Base-by-base conservation (phyloP, 2,329 filamentous ascomycete species). In the Cadophora luteo-olivacea region DNA sequence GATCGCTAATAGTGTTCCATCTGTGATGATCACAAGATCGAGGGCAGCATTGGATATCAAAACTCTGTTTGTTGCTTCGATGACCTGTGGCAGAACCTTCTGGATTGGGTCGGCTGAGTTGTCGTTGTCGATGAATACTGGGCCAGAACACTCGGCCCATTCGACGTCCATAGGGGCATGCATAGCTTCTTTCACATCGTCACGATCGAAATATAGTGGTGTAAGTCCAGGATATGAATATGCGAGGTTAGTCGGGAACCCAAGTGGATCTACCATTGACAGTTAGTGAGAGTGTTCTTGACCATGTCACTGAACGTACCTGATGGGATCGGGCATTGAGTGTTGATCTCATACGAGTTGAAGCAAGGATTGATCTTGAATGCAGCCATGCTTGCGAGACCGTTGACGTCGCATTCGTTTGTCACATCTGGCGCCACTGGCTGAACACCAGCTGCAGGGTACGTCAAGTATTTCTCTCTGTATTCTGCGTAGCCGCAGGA, bases 1-100 rank as follows among this genome's bases (percentile, higher is more conserved):
- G 49, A 87, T 78, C 3, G 82, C 81, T 24, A 86, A 78, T 4
- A 86, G 78, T 0, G 84, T 86, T 2, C 84, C 84, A 72, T 86
- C 85, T 33, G 83, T 83, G 60, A 79, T 77, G 58, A 87, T 80
- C 4, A 84, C 75, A 75, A 82, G 81, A 74, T 86, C 84, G 19
- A 85, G 78, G 65, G 83, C 80, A 7, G 82, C 84, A 58, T 79
- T 81, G 48, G 82, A 82, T 68, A 86, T 81, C 64, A 86, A 79
- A 49, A 81, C 81, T 71, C 85, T 84, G 76, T 85, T 85, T 4
- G 83, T 85, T 57, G 77, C 75, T 71, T 86, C 84, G 61, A 86
- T 85, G 14, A 86, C 83, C 61, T 78, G 79, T 67, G 81, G 78
- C 2, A 86, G 78, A 11, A 83, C 81, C 6, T 77, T 73, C 55